phyloP scores from a whole-genome alignment of 2,329 filamentous ascomycete species.

The Nothophoma quercina region DNA sequence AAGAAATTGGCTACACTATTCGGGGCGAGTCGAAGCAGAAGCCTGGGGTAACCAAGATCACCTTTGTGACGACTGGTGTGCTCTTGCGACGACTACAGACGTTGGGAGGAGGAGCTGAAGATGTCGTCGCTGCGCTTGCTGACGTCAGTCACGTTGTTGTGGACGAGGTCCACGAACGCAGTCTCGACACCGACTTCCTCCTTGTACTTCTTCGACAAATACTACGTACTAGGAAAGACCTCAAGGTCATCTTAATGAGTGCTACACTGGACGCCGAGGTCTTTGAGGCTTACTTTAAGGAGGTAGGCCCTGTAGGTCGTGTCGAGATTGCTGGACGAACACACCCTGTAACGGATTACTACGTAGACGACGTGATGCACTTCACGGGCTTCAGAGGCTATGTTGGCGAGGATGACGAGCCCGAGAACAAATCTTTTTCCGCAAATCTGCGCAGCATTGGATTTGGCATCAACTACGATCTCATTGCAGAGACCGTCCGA shows the following conservation, averaged over 20 bases:
- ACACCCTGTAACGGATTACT: slow-evolving; percentile 87
- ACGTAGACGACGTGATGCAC: slow-evolving; percentile 85
- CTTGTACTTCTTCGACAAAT: slow-evolving; percentile 87
- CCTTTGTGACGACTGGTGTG: slow-evolving; percentile 95
- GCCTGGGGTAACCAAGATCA: slow-evolving; percentile 79
- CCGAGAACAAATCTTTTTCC: slow-evolving; percentile 56
- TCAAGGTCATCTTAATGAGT: slow-evolving; percentile 95
- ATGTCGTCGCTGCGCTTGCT: slow-evolving; percentile 80
- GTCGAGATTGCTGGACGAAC: slow-evolving; percentile 91
- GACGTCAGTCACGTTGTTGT: slow-evolving; percentile 95
- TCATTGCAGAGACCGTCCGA: slow-evolving; percentile 80
- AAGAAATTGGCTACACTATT: slow-evolving; percentile 91
- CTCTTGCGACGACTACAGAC: slow-evolving; percentile 90
- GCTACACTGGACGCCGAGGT: slow-evolving; percentile 89
- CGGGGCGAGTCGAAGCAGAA: slow-evolving; percentile 85
- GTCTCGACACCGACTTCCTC: slow-evolving; percentile 92
- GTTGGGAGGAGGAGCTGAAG: slow-evolving; percentile 79
- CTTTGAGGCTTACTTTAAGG: slow-evolving; percentile 84
- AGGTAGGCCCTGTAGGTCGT: slow-evolving; percentile 73
- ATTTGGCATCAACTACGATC: slow-evolving; percentile 88
- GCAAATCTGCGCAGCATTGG: slow-evolving; percentile 58
- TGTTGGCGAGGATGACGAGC: slow-evolving; percentile 59
- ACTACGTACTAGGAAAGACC: slow-evolving; percentile 73
- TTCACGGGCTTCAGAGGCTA: slow-evolving; percentile 73
- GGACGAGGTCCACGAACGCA: slow-evolving; percentile 95